These are phyloP conservation scores for Candida ascalaphidarum DNA, from an alignment of 805 yeast species.

Conservation along the genomic window DNA sequence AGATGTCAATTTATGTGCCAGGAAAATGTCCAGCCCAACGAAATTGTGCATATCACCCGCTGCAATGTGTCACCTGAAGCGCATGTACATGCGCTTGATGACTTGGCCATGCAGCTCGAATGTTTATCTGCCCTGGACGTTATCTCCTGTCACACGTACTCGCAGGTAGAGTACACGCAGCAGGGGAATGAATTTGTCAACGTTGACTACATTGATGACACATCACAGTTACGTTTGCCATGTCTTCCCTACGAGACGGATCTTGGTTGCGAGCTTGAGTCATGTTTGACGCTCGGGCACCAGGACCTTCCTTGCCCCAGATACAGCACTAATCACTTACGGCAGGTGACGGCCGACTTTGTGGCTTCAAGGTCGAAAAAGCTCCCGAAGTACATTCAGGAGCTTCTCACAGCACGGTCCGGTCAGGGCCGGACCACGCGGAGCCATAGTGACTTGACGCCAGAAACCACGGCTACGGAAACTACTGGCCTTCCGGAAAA, in stretches of 20 bases:
- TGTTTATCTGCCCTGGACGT: slow-evolving; percentile 20
- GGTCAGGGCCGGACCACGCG: slow-evolving; percentile 13
- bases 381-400: slow-evolving; percentile 20
- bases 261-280: slow-evolving; percentile 17
- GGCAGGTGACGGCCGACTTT: slow-evolving; percentile 9
- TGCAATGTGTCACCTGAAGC: no score
- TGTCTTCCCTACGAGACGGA: slow-evolving; percentile 32
- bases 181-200: slow-evolving; percentile 27
- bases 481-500: slow-evolving; percentile 24
- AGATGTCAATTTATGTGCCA: slow-evolving; percentile 35
- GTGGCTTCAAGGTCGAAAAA: slow-evolving; percentile 28
- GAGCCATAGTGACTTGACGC: not conserved
- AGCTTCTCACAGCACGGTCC: slow-evolving; percentile 12
- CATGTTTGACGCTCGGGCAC: no score
- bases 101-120: slow-evolving; percentile 11
- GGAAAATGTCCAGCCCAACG: no score
- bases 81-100: no score
- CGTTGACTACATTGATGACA: slow-evolving; percentile 23
- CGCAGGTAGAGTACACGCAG: slow-evolving; percentile 16
- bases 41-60: no score
- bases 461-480: slow-evolving; percentile 4
- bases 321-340: slow-evolving; percentile 5
- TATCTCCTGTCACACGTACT: slow-evolving; percentile 13
- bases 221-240: slow-evolving; percentile 14
- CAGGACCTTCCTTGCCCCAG: not conserved